Evolutionary conservation across 1,284 basidiomycete species (phyloP).

Genomic region (Rhodotorula mucilaginosa): DNA sequence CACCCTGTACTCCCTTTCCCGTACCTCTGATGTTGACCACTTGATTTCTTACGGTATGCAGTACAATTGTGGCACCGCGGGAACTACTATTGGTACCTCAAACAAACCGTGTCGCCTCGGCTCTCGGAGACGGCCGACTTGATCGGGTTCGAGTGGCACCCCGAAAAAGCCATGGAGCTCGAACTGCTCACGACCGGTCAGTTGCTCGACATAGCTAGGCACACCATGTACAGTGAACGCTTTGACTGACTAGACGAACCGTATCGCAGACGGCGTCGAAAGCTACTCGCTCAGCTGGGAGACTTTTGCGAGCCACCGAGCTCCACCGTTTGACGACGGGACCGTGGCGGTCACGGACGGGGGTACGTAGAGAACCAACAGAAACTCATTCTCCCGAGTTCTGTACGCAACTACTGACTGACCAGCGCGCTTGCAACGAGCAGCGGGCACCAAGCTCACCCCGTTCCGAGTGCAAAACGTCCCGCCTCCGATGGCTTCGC

Average conservation of each 20-base stretch:
- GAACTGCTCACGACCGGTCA: conserved; percentile 67
- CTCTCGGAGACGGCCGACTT: conserved; percentile 54
- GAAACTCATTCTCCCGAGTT: too few species aligned
- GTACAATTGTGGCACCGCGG: conserved; percentile 94
- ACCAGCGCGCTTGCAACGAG: not conserved
- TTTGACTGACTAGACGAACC: not conserved
- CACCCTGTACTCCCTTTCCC: too few species aligned
- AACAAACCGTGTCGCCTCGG: conserved; percentile 72
- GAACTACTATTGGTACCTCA: conserved; percentile 85
- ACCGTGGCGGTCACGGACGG: conserved; percentile 90
- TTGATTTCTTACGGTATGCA: conserved; percentile 42
- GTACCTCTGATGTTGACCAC: conserved; percentile 5
- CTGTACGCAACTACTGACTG: not conserved
- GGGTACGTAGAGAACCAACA: conserved; percentile 54
- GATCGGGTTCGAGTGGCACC: conserved; percentile 70
- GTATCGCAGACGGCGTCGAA: conserved; percentile 56
- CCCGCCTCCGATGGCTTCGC: conserved; percentile 90
- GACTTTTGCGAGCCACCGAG: conserved; percentile 62
- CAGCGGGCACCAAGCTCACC: conserved; percentile 76
- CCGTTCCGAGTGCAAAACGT: conserved; percentile 91
- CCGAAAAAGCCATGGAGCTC: conserved; percentile 70
- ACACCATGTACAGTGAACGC: not conserved
- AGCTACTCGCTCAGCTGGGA: conserved; percentile 70
- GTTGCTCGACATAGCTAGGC: conserved; percentile 42
- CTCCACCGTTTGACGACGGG: conserved; percentile 74